Evolutionary conservation across 768 basidiomycete species (phyloP).

Genomic region (Clathrus columnatus): DNA sequence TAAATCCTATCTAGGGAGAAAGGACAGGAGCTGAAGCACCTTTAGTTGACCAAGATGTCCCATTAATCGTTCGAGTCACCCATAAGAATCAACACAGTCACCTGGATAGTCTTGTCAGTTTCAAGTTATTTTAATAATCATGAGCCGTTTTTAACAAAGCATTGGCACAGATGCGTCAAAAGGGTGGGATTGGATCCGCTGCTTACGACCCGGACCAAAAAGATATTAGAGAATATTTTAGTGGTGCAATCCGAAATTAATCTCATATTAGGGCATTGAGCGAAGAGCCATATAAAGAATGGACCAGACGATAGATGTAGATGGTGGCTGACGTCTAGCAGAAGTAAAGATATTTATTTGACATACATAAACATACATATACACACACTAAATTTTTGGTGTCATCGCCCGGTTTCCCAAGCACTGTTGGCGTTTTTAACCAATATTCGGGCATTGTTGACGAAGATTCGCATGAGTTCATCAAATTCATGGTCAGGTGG

Average conservation of each 20-base stretch:
- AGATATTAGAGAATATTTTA: constrained; percentile 69
- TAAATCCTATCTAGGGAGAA: not conserved
- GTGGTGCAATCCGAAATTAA: constrained; percentile 21
- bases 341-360: not conserved
- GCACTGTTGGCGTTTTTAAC: constrained; percentile 54
- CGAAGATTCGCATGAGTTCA: constrained; percentile 83
- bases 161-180: constrained; percentile 46
- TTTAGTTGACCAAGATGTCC: constrained; percentile 11
- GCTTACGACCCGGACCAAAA: constrained; percentile 68
- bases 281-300: too few species aligned
- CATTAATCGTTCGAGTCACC: constrained; percentile 37
- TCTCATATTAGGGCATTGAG: not conserved
- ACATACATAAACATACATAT: not conserved
- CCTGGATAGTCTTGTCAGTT: constrained; percentile 45
- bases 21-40: not conserved
- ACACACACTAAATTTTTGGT: too few species aligned
- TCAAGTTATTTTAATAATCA: not conserved
- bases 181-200: constrained; percentile 63
- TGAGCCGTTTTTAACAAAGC: not conserved
- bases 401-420: not conserved
- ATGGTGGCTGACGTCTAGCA: too few species aligned
- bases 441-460: constrained; percentile 88
- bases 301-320: too few species aligned
- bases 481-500: constrained; percentile 64
- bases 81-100: constrained; percentile 51